Conservation (phyloP, 257 asterid species). For the Jacaranda copaia region DNA sequence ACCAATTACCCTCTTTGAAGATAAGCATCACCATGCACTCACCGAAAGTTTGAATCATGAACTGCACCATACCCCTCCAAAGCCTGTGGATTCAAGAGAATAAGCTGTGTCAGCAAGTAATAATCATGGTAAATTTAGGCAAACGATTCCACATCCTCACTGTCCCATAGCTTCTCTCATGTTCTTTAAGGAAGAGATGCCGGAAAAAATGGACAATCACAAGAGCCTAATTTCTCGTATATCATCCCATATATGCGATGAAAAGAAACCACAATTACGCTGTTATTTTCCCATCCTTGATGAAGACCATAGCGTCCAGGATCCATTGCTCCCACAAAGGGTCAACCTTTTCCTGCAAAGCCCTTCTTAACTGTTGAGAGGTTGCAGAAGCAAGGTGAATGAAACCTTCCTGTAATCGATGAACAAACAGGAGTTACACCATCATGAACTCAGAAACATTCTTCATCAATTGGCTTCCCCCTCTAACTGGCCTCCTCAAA, state of each 20-base stretch:
- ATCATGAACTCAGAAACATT: slow-evolving; percentile 52
- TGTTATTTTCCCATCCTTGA: slow-evolving; percentile 99
- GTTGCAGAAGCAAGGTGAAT: slow-evolving; percentile 72
- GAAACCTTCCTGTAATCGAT: slow-evolving; percentile 81
- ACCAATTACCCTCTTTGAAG: slow-evolving; percentile 40
- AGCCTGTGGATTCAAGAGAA: slow-evolving; percentile 99
- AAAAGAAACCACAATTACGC: slow-evolving; percentile 99
- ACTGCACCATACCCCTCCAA: slow-evolving; percentile 94
- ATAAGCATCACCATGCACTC: slow-evolving; percentile 62
- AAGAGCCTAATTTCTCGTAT: slow-evolving; percentile 83
- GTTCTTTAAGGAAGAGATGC: slow-evolving; percentile 89
- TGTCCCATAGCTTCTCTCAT: slow-evolving; percentile 95
- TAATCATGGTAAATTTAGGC: slow-evolving; percentile 84
- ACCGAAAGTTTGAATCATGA: slow-evolving; percentile 86
- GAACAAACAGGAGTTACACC: slow-evolving; percentile 73
- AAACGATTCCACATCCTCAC: slow-evolving; percentile 99
- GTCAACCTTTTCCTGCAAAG: slow-evolving; percentile 61
- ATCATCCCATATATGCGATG: slow-evolving; percentile 97
- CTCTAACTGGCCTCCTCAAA: slow-evolving; percentile 56
- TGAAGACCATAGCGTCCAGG: slow-evolving; percentile 96
- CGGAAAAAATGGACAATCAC: slow-evolving; percentile 82
- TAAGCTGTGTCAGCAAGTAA: slow-evolving; percentile 95
- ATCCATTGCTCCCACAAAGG: slow-evolving; percentile 74
- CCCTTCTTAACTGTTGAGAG: slow-evolving; percentile 61
- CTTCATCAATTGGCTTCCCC: slow-evolving; percentile 57